A percentile compares a stretch with the other conserved stretches of the same genome.
Conservation (phyloP, 2,329 filamentous ascomycete genomes). For the Xenosphaeropsis pyriputrescens region DNA sequence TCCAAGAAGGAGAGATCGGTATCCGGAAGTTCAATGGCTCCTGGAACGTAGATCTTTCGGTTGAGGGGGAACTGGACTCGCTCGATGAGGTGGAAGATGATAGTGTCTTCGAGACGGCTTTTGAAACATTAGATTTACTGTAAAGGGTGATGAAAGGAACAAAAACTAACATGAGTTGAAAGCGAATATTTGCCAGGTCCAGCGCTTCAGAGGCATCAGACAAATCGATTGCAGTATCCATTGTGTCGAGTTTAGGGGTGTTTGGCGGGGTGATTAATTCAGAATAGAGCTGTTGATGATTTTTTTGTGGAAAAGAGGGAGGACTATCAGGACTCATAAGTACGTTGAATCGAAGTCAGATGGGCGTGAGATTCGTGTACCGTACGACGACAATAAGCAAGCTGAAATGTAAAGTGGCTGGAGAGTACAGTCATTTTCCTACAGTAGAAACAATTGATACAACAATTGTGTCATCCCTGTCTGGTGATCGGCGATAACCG, state of each 20-base stretch:
- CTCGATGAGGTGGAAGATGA: slow-evolving; percentile 93
- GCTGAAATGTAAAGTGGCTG: no score
- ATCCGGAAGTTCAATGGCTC: slow-evolving; percentile 65
- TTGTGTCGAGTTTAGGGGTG: slow-evolving; percentile 22
- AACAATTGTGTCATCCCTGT: no score
- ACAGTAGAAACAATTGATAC: no score
- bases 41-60: slow-evolving; percentile 68
- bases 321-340: no score
- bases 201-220: slow-evolving; percentile 73
- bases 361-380: no score
- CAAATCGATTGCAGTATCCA: slow-evolving; percentile 87
- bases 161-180: slow-evolving; percentile 67
- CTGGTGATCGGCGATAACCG: no score
- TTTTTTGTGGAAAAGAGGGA: no score
- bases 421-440: no score
- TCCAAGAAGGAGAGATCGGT: slow-evolving; percentile 72
- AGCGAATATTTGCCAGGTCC: slow-evolving; percentile 83
- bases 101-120: slow-evolving; percentile 93
- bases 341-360: no score
- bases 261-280: slow-evolving; percentile 1
- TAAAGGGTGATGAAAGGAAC: slow-evolving; percentile 14
- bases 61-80: slow-evolving; percentile 95
- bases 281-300: neutral
- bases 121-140: neutral
- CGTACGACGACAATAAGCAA: no score